A percentile compares a stretch with the other conserved stretches of the same genome.
These are phyloP conservation scores for Penicillium soppii DNA, from an alignment of 495 filamentous ascomycete genomes.

Conservation along the genomic window DNA sequence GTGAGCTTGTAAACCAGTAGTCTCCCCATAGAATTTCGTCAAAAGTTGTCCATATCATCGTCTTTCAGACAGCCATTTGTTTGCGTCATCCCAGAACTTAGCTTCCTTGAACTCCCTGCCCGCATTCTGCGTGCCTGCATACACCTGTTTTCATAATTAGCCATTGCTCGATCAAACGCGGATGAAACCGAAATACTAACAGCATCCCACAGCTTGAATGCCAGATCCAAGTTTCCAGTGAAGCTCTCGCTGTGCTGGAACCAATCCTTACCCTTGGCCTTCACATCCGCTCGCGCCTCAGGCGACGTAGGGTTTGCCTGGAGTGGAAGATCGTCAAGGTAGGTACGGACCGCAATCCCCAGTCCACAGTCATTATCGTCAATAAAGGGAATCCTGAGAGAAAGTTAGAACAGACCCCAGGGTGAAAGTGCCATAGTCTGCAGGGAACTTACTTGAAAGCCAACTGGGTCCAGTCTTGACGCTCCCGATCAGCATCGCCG, in stretches of 20 bases:
- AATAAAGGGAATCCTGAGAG: conserved; percentile 75
- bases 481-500: conserved; percentile 69
- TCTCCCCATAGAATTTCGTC: conserved; percentile 16
- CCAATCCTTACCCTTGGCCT: conserved; percentile 62
- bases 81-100: conserved; percentile 62
- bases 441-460: conserved; percentile 61
- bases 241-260: conserved; percentile 80
- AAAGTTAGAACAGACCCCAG: conserved; percentile 29
- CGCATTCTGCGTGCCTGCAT: conserved; percentile 64
- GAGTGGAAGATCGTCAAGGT: conserved; percentile 78
- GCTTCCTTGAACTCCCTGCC: conserved; percentile 64
- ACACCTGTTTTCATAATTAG: conserved; percentile 44
- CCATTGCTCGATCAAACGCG: not conserved
- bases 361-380: conserved; percentile 79
- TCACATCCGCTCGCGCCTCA: conserved; percentile 60
- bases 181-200: conserved; percentile 42
- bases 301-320: conserved; percentile 54
- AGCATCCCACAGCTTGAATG: conserved; percentile 81
- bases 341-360: conserved; percentile 88
- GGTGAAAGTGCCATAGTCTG: not conserved
- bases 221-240: conserved; percentile 70
- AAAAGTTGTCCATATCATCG: conserved; percentile 31
- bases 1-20: conserved; percentile 14
- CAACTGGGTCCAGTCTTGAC: conserved; percentile 68
- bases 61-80: conserved; percentile 59